Percentiles rank a stretch among this genome's conserved stretches.
phyloP scores from a whole-genome alignment of 2,329 filamentous ascomycete species.

The Xylariaceae sp. region DNA sequence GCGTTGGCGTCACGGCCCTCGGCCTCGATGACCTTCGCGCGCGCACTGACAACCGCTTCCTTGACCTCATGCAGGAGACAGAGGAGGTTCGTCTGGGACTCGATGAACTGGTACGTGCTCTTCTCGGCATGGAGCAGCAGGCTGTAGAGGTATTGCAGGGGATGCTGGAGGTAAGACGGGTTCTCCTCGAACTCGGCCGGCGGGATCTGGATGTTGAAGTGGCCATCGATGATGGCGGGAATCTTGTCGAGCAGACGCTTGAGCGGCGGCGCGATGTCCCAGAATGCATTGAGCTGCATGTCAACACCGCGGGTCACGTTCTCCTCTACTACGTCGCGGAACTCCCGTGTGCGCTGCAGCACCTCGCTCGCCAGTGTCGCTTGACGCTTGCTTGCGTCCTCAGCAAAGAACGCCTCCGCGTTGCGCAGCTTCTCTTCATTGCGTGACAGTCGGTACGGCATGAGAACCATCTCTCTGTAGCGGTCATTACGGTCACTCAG shows the following conservation, averaged over 20 bases:
- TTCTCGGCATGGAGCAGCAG: slow-evolving; percentile 83
- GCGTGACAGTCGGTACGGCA: slow-evolving; percentile 69
- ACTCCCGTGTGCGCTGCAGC: slow-evolving; percentile 67
- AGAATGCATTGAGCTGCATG: slow-evolving; percentile 87
- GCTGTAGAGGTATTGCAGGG: slow-evolving; percentile 84
- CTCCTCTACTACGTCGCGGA: slow-evolving; percentile 72
- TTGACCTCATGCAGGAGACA: slow-evolving; percentile 89
- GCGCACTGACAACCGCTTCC: slow-evolving; percentile 60
- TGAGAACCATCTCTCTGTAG: slow-evolving; percentile 77
- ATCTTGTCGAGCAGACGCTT: slow-evolving; percentile 74
- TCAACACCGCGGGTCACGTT: slow-evolving; percentile 87
- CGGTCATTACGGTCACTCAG: slow-evolving; percentile 79
- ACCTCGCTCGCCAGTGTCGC: slow-evolving; percentile 66
- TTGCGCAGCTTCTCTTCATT: slow-evolving; percentile 75
- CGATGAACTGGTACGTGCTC: slow-evolving; percentile 94
- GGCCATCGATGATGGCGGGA: slow-evolving; percentile 40
- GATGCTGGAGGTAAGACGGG: slow-evolving; percentile 71
- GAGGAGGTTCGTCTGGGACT: slow-evolving; percentile 84
- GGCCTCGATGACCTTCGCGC: slow-evolving; percentile 61
- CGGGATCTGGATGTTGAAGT: slow-evolving; percentile 75
- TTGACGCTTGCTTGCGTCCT: slow-evolving; percentile 69
- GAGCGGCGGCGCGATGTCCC: slow-evolving; percentile 90
- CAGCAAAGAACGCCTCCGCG: slow-evolving; percentile 74
- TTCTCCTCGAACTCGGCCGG: slow-evolving; percentile 77
- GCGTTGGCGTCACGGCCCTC: slow-evolving; percentile 47